Evolutionary conservation across 306 rosid genomes (phyloP).

Genomic region (Potentilla sterilis): DNA sequence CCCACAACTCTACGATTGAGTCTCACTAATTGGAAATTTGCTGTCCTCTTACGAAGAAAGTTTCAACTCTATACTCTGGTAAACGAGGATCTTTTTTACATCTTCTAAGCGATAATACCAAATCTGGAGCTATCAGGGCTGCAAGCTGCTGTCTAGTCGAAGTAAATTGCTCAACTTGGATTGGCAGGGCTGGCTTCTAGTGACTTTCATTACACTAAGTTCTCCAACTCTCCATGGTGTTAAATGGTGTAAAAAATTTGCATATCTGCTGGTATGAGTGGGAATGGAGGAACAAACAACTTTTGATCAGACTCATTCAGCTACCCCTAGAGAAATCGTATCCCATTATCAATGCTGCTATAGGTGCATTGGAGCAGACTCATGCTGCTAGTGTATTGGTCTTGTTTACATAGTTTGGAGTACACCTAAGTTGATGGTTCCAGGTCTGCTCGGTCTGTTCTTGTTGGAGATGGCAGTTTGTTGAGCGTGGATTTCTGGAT

Average conservation of each 20-base stretch:
- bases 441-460: not conserved
- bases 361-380: not conserved
- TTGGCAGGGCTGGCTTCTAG: not conserved
- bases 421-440: not conserved
- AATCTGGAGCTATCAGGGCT: not conserved
- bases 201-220: not conserved
- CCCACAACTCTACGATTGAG: not conserved
- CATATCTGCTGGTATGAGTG: too few species aligned
- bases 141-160: not conserved
- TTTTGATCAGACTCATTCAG: not conserved
- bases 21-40: not conserved
- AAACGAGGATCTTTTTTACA: not conserved
- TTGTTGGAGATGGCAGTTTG: not conserved
- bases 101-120: too few species aligned
- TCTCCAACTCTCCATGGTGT: too few species aligned
- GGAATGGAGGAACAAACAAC: too few species aligned
- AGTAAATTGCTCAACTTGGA: not conserved
- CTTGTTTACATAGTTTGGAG: not conserved
- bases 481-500: not conserved
- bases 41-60: not conserved
- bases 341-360: not conserved
- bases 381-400: not conserved
- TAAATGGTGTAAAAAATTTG: too few species aligned
- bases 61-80: not conserved
- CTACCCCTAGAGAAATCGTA: not conserved